Conservation (phyloP, 2,329 filamentous ascomycete species). For the Huntiella abstrusa region DNA sequence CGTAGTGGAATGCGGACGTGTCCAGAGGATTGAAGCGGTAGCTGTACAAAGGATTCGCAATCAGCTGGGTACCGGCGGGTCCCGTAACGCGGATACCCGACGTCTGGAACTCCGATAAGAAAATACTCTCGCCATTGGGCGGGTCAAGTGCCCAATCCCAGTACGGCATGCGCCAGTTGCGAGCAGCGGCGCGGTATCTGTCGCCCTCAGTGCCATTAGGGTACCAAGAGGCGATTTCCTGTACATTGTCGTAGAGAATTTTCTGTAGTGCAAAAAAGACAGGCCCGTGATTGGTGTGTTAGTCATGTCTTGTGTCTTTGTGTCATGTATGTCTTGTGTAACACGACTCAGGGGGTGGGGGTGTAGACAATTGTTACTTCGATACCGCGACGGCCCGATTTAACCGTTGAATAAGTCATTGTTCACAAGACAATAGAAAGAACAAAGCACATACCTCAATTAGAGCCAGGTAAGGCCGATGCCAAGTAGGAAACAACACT, state of each 20-base stretch:
- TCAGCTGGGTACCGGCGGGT: slow-evolving; percentile 34
- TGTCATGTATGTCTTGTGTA: background rate
- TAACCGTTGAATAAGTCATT: background rate
- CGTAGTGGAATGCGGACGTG: slow-evolving; percentile 35
- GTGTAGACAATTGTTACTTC: too few relatives aligned
- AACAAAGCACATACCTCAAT: slow-evolving; percentile 28
- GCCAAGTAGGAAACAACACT: slow-evolving; percentile 63
- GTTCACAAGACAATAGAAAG: background rate
- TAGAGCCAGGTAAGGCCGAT: slow-evolving; percentile 56
- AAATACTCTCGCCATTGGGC: slow-evolving; percentile 28
- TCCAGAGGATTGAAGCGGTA: slow-evolving; percentile 44
- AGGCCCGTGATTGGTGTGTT: background rate
- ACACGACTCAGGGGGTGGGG: background rate
- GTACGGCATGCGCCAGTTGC: slow-evolving; percentile 35
- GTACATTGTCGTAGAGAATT: slow-evolving; percentile 11
- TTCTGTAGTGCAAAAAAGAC: slow-evolving; percentile 5
- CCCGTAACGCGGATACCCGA: slow-evolving; percentile 33
- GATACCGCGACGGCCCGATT: too few relatives aligned
- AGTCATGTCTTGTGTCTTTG: background rate
- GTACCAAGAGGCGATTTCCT: slow-evolving; percentile 28
- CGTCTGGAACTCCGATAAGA: slow-evolving; percentile 26
- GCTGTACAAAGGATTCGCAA: slow-evolving; percentile 42
- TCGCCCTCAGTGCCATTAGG: slow-evolving; percentile 25
- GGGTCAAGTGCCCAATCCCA: slow-evolving; percentile 39
- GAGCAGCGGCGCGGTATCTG: slow-evolving; percentile 32